Percentiles rank a stretch among this genome's conserved stretches.
Conservation (phyloP, 75 land plant genomes). For the Pinus albicaulis region DNA sequence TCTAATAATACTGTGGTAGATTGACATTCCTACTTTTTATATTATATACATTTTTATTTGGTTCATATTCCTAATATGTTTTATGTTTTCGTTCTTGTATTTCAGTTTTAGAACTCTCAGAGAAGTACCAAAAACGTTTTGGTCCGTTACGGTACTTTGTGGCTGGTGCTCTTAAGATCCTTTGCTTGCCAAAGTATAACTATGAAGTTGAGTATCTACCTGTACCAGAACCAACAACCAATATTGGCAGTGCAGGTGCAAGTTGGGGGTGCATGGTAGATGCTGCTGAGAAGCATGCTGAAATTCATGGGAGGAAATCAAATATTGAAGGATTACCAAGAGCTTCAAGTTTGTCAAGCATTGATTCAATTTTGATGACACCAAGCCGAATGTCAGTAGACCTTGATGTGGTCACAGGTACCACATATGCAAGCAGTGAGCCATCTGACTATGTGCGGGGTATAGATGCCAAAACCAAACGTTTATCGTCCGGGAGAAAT, state of each 20-base stretch:
- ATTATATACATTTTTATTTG: not conserved
- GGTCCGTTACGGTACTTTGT: slow-evolving; percentile 94
- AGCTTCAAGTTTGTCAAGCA: slow-evolving; percentile 68
- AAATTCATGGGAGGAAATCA: slow-evolving; percentile 52
- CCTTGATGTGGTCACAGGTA: slow-evolving; percentile 36
- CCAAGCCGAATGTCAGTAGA: slow-evolving; percentile 60
- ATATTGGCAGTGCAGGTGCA: slow-evolving; percentile 18
- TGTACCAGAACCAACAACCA: slow-evolving; percentile 28
- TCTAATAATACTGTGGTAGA: not conserved
- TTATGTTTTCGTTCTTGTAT: slow-evolving; percentile 14
- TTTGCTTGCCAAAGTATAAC: slow-evolving; percentile 83
- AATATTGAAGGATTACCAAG: slow-evolving; percentile 56
- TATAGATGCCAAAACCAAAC: slow-evolving; percentile 78
- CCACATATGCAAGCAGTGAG: slow-evolving; percentile 70
- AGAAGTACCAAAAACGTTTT: slow-evolving; percentile 95
- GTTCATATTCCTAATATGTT: not conserved
- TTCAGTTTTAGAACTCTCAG: slow-evolving; percentile 96
- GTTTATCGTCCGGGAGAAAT: slow-evolving; percentile 55
- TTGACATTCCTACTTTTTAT: not conserved
- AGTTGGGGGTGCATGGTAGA: slow-evolving; percentile 29
- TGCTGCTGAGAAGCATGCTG: slow-evolving; percentile 44
- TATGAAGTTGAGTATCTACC: slow-evolving; percentile 92
- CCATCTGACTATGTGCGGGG: slow-evolving; percentile 91
- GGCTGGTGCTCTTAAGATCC: slow-evolving; percentile 81
- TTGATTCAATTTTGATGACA: slow-evolving; percentile 63